Conservation (phyloP, 129 eudicot genomes). For the carrot (Daucus carota) region DNA sequence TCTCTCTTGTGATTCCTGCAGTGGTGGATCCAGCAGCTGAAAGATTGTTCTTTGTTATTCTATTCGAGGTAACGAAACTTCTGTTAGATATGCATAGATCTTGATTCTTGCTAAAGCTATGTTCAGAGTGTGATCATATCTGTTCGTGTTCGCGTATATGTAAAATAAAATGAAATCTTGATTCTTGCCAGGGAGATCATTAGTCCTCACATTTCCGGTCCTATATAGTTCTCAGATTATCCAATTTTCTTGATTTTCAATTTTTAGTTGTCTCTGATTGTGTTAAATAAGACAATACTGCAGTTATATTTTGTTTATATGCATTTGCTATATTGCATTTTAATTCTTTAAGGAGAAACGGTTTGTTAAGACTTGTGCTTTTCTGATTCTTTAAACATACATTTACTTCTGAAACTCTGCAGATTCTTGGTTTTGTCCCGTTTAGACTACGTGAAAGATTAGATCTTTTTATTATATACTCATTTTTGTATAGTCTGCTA, state of each 20-base stretch:
- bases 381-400: neutral
- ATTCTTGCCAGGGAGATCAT: neutral
- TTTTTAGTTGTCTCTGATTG: neutral
- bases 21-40: slow-evolving; percentile 14
- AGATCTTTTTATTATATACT: slow-evolving; percentile 1
- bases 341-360: neutral
- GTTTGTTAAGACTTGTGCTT: neutral
- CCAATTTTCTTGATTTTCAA: neutral
- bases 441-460: slow-evolving; percentile 9
- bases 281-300: neutral
- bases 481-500: slow-evolving; percentile 2
- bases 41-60: slow-evolving; percentile 4
- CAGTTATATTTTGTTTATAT: too few species aligned
- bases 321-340: neutral
- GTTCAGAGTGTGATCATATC: neutral
- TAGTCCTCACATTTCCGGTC: neutral
- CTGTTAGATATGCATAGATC: neutral
- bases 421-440: slow-evolving; percentile 25
- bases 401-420: neutral
- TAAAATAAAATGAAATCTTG: too few species aligned
- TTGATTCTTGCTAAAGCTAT: neutral
- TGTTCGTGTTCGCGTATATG: too few species aligned
- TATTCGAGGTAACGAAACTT: slow-evolving; percentile 2
- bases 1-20: neutral
- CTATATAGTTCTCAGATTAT: neutral